Conservation (phyloP, 805 yeast species). For the Wickerhamiella lipophila region DNA sequence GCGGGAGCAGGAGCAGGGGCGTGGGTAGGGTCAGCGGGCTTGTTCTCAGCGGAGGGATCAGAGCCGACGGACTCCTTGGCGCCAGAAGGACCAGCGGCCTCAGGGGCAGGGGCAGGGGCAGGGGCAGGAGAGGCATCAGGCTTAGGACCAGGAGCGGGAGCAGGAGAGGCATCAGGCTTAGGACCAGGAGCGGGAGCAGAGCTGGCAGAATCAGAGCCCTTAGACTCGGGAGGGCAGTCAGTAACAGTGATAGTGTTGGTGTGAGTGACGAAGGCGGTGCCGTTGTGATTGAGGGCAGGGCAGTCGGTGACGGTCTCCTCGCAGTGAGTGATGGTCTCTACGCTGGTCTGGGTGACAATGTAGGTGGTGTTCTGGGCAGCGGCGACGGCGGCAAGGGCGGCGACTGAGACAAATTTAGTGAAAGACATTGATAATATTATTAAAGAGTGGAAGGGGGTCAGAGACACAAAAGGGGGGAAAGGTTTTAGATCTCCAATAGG, state of each 20-base stretch:
- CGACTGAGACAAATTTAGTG: slow-evolving; percentile 17
- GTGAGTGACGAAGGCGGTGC: slow-evolving; percentile 20
- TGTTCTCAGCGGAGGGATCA: not conserved
- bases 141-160: slow-evolving; percentile 17
- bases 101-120: slow-evolving; percentile 9
- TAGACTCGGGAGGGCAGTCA: slow-evolving; percentile 26
- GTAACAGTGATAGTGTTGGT: slow-evolving; percentile 37
- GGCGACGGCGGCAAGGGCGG: slow-evolving; percentile 27
- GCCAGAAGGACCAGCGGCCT: slow-evolving; percentile 12
- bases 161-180: slow-evolving; percentile 19
- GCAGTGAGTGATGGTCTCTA: slow-evolving; percentile 40
- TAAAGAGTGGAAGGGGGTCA: slow-evolving; percentile 1
- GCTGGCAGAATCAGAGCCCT: slow-evolving; percentile 4
- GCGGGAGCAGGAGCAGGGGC: slow-evolving; percentile 13
- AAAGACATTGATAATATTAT: slow-evolving; percentile 17
- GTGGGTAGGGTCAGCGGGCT: not conserved
- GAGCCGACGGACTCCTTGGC: too few species aligned
- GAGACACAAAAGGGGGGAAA: not conserved
- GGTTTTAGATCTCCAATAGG: not conserved
- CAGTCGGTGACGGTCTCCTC: slow-evolving; percentile 7
- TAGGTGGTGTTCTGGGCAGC: slow-evolving; percentile 25
- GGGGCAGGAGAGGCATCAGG: slow-evolving; percentile 8
- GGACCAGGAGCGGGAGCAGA: slow-evolving; percentile 1
- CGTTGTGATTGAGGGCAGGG: slow-evolving; percentile 20
- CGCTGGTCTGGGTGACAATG: slow-evolving; percentile 28